Evolutionary conservation across 495 filamentous ascomycete species (phyloP).

Genomic region (Lophiotrema nucula): DNA sequence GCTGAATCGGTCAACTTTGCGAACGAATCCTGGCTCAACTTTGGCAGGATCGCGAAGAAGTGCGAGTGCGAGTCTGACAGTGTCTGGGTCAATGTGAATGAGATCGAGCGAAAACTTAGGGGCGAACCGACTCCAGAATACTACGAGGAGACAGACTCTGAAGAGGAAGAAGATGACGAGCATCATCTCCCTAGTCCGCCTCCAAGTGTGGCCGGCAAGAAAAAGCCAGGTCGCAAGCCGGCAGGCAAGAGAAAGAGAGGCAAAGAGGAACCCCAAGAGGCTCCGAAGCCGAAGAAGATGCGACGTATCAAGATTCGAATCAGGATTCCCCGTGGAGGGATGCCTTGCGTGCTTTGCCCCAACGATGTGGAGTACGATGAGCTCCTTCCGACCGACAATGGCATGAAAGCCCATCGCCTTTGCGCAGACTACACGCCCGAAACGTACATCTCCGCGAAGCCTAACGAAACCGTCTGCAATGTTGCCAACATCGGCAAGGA

Average conservation of each 20-base stretch:
- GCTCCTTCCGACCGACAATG: slow-evolving; percentile 83
- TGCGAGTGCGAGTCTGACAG: slow-evolving; percentile 95
- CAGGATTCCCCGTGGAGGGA: slow-evolving; percentile 69
- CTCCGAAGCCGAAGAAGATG: slow-evolving; percentile 55
- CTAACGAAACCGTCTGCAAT: slow-evolving; percentile 73
- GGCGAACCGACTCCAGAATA: slow-evolving; percentile 89
- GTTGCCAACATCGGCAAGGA: slow-evolving; percentile 80
- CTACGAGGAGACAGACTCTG: slow-evolving; percentile 75
- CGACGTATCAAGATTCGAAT: slow-evolving; percentile 73
- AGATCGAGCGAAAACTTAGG: slow-evolving; percentile 89
- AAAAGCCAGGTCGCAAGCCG: slow-evolving; percentile 36
- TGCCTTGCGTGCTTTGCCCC: slow-evolving; percentile 85
- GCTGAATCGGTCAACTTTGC: slow-evolving; percentile 99
- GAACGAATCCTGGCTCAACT: slow-evolving; percentile 87
- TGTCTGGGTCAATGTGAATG: slow-evolving; percentile 94
- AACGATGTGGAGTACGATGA: slow-evolving; percentile 85
- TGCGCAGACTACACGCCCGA: slow-evolving; percentile 91
- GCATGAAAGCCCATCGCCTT: slow-evolving; percentile 79
- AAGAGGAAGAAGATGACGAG: slow-evolving; percentile 66
- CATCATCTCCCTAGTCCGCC: slow-evolving; percentile 78
- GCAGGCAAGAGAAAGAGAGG: slow-evolving; percentile 60
- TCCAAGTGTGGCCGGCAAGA: slow-evolving; percentile 66
- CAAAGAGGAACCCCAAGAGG: slow-evolving; percentile 53
- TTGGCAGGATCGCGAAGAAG: slow-evolving; percentile 95
- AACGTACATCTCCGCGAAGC: slow-evolving; percentile 74